Evolutionary conservation across 2,329 filamentous ascomycete genomes (phyloP).

Genomic region (Scleromitrula shiraiana): DNA sequence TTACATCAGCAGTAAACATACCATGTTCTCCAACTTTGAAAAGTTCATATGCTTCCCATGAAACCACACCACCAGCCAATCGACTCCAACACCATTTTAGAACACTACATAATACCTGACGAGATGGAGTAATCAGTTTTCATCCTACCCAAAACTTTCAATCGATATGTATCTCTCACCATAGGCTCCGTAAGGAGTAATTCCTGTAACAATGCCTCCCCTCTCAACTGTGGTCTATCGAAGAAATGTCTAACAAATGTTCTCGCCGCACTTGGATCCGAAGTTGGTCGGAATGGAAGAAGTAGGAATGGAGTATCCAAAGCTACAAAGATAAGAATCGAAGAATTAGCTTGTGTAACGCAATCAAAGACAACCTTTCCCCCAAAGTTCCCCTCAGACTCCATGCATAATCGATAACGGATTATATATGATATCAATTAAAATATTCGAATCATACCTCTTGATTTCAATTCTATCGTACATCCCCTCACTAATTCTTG

Average conservation of each 20-base stretch:
- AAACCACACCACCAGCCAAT: slow-evolving; percentile 81
- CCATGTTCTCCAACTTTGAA: slow-evolving; percentile 93
- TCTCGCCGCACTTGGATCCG: slow-evolving; percentile 83
- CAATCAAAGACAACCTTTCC: background rate
- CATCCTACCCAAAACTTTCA: background rate
- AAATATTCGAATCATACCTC: slow-evolving; percentile 57
- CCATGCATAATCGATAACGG: slow-evolving; percentile 24
- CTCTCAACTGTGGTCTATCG: slow-evolving; percentile 57
- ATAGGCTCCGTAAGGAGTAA: slow-evolving; percentile 88
- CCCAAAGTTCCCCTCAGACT: slow-evolving; percentile 8
- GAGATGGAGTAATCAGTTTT: slow-evolving; percentile 19
- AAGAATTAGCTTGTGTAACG: slow-evolving; percentile 22
- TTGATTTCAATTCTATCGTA: slow-evolving; percentile 84
- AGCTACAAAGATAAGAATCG: slow-evolving; percentile 41
- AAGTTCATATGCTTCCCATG: slow-evolving; percentile 94
- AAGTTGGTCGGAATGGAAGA: slow-evolving; percentile 86
- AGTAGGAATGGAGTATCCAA: slow-evolving; percentile 89
- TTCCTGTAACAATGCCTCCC: slow-evolving; percentile 71
- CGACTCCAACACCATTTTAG: slow-evolving; percentile 99
- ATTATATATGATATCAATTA: slow-evolving; percentile 12
- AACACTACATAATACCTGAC: slow-evolving; percentile 87
- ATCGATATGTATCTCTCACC: slow-evolving; percentile 45
- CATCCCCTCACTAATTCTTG: slow-evolving; percentile 78
- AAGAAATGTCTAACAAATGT: slow-evolving; percentile 93
- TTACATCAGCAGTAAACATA: slow-evolving; percentile 35